Evolutionary conservation across 257 asterid genomes (phyloP).

Genomic region (Salvia rosmarinus): DNA sequence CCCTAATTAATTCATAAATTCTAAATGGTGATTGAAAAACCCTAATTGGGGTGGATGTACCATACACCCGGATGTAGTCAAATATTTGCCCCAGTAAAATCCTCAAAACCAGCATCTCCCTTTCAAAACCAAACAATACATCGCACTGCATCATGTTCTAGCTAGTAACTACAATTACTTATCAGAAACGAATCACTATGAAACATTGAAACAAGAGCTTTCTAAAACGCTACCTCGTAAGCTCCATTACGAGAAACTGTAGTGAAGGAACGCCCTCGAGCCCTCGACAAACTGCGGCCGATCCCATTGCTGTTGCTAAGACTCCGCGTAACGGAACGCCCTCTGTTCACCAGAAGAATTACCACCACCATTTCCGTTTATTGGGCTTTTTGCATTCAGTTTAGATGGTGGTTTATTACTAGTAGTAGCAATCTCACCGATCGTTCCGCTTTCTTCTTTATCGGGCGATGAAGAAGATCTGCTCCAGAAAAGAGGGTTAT

Average conservation of each 20-base stretch:
- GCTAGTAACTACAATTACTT: neutral
- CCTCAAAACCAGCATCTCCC: neutral
- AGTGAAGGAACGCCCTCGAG: constrained; percentile 63
- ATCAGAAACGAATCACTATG: neutral
- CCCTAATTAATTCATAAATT: too few relatives aligned
- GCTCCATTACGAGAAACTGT: constrained; percentile 43
- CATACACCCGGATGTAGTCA: too few relatives aligned
- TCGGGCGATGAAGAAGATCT: constrained; percentile 40
- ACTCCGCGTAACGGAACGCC: constrained; percentile 63
- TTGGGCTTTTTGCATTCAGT: constrained; percentile 10
- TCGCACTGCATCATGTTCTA: neutral
- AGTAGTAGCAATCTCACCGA: constrained; percentile 4
- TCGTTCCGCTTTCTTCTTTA: constrained; percentile 31
- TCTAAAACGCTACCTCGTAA: constrained; percentile 52
- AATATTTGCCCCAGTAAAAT: neutral
- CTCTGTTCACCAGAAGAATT: constrained; percentile 44
- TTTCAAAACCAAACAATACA: constrained; percentile 13
- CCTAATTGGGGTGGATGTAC: too few relatives aligned
- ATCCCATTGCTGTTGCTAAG: constrained; percentile 56
- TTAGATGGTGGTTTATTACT: constrained; percentile 24
- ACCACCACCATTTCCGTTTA: constrained; percentile 22
- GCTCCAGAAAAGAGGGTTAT: constrained; percentile 79
- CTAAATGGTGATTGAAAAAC: too few relatives aligned
- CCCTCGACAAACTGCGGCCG: constrained; percentile 80
- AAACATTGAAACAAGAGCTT: neutral